Conservation (phyloP, 2,329 filamentous ascomycete species). For the Trichoderma simmonsii region DNA sequence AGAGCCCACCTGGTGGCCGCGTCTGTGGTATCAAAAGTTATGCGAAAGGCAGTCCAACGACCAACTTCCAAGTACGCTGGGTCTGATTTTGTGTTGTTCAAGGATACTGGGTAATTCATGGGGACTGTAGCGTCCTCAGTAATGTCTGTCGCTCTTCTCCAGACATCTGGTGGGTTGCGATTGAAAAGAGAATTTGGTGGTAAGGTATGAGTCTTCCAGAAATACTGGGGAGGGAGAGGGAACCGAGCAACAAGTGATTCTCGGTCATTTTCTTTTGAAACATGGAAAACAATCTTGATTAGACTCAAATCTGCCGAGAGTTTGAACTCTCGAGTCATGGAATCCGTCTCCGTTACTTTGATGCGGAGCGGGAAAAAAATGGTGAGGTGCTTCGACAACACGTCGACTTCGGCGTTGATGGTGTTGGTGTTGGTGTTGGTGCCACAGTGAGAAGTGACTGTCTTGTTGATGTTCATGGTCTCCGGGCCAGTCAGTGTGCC, state of each 20-base stretch:
- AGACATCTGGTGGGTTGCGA: conserved; percentile 45
- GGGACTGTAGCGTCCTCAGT: conserved; percentile 33
- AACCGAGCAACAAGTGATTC: conserved; percentile 44
- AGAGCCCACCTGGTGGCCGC: conserved; percentile 34
- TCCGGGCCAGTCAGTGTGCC: conserved; percentile 55
- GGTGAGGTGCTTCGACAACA: conserved; percentile 28
- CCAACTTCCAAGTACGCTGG: conserved; percentile 41
- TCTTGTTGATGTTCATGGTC: conserved; percentile 58
- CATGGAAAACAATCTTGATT: conserved; percentile 45
- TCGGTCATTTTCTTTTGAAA: conserved; percentile 30
- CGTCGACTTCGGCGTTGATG: conserved; percentile 32
- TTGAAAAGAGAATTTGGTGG: conserved; percentile 28
- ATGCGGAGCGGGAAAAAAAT: conserved; percentile 31
- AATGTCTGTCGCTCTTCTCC: conserved; percentile 50
- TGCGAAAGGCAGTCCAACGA: conserved; percentile 54
- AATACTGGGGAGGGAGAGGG: conserved; percentile 48
- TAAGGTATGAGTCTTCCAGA: conserved; percentile 34
- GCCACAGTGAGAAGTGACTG: conserved; percentile 15
- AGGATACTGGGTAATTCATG: conserved; percentile 24
- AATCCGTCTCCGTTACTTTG: conserved; percentile 8
- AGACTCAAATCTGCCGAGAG: conserved; percentile 41
- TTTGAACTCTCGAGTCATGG: conserved; percentile 35
- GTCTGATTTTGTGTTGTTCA: not conserved
- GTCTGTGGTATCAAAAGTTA: conserved; percentile 37
- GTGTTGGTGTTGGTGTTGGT: conserved; percentile 6